These are phyloP conservation scores for California macrophylla DNA, from an alignment of 441 rosid species.

Conservation along the genomic window DNA sequence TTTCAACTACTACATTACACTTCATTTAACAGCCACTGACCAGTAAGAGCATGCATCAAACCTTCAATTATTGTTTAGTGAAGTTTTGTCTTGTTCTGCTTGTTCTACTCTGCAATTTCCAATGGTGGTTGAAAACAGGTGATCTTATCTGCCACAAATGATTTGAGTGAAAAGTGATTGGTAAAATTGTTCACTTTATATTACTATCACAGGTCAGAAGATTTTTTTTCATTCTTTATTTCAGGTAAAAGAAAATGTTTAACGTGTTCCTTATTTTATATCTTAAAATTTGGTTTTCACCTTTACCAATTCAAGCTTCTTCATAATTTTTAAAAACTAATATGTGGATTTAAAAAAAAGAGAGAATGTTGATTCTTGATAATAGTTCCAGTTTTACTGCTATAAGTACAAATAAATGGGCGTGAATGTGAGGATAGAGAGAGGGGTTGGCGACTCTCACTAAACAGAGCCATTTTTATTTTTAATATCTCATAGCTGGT, in stretches of 20 bases:
- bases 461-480: conserved; percentile 1
- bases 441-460: no score
- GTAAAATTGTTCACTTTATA: neutral
- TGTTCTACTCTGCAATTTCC: neutral
- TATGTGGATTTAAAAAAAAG: neutral
- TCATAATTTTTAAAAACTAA: neutral
- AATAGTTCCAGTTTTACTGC: neutral
- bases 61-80: neutral
- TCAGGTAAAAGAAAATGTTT: no score
- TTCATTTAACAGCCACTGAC: neutral
- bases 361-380: neutral
- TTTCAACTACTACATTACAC: neutral
- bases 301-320: neutral
- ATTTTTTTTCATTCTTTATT: no score
- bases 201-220: neutral
- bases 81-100: neutral
- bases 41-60: neutral
- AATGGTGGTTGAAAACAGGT: neutral
- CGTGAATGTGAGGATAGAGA: neutral
- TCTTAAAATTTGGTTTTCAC: neutral
- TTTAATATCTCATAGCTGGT: neutral
- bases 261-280: no score
- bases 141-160: neutral
- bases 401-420: neutral
- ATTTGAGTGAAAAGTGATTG: neutral